Base-by-base conservation (phyloP, 2,329 filamentous ascomycete species). In the Colletotrichum karsti region DNA sequence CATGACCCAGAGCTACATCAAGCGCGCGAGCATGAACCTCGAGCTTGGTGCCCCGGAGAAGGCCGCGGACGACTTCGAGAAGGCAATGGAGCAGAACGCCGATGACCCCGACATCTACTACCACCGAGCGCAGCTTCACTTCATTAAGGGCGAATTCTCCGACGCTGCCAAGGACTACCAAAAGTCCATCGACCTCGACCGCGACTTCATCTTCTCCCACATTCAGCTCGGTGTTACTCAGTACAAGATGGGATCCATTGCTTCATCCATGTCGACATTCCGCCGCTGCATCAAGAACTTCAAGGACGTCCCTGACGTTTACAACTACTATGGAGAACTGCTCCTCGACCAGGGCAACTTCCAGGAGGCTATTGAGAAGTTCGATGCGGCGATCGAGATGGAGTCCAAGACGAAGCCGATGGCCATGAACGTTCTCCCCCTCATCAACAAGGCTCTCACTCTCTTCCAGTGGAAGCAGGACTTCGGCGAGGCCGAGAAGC, bases 241-340 rank as follows among this genome's bases (percentile, higher is more conserved):
- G 83, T 99, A 99, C 87, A 99, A 99, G 91, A 97, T 98, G 92
- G 96, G 96, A 73, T 97, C 94, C 30, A 93, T 99, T 66, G 96
- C 96, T 7, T 98, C 95, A 8, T 97, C 95, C 51, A 98, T 98
- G 94, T 95, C 96, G 37, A 99, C 96, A 6, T 98, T 99, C 91
- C 90, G 95, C 74, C 89, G 95, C 71, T 97, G 94, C 81, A 95
- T 98, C 81, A 99, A 98, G 91, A 98, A 97, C 84, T 99, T 99
- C 78, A 93, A 94, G 77, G 93, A 95, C 78, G 93, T 97, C 10
- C 95, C 95, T 6, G 96, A 99, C 77, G 96, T 98, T 42, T 99
- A 98, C 88, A 99, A 99, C 88, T 99, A 99, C 88, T 98, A 97
- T 77, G 96, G 96, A 76, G 96, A 99, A 84, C 88, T 99, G 63